Percentiles rank a stretch among this genome's conserved stretches.
These are phyloP conservation scores for Castanopsis chinensis DNA, from an alignment of 306 rosid species.

Conservation along the genomic window DNA sequence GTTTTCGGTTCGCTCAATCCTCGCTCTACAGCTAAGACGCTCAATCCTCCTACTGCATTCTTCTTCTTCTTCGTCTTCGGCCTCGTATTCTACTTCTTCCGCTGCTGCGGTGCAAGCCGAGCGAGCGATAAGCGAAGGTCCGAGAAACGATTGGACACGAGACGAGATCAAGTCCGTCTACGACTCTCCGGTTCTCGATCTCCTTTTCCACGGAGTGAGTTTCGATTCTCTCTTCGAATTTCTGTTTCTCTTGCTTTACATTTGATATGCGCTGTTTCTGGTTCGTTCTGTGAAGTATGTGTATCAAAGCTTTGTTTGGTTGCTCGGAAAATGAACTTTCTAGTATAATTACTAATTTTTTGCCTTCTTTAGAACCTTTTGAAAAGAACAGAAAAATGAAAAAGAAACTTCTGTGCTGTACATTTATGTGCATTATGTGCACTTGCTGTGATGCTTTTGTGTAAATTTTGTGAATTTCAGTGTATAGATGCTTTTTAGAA, in stretches of 20 bases:
- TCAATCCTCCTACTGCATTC: slow-evolving; percentile 29
- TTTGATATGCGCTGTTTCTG: neutral
- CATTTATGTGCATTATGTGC: neutral
- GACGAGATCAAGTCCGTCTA: slow-evolving; percentile 65
- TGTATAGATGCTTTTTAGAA: too few relatives aligned
- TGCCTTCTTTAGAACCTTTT: neutral
- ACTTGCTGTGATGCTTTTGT: too few relatives aligned
- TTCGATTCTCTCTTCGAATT: neutral
- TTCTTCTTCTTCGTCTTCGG: slow-evolving; percentile 32
- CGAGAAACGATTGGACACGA: slow-evolving; percentile 75
- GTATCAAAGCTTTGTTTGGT: neutral
- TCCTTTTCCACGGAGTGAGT: slow-evolving; percentile 93
- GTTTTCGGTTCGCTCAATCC: slow-evolving; percentile 39
- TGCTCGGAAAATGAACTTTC: neutral
- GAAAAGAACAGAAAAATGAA: neutral
- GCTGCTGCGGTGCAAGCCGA: slow-evolving; percentile 80
- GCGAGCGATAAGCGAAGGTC: slow-evolving; percentile 56
- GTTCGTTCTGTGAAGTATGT: neutral
- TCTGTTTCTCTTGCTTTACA: neutral
- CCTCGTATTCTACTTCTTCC: slow-evolving; percentile 33
- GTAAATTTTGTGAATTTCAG: too few relatives aligned
- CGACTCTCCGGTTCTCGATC: slow-evolving; percentile 89
- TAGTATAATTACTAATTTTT: too few relatives aligned
- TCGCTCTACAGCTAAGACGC: slow-evolving; percentile 26
- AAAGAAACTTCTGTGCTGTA: too few relatives aligned